phyloP scores from a whole-genome alignment of 1,284 basidiomycete species.

The Ustilago vetiveriae region DNA sequence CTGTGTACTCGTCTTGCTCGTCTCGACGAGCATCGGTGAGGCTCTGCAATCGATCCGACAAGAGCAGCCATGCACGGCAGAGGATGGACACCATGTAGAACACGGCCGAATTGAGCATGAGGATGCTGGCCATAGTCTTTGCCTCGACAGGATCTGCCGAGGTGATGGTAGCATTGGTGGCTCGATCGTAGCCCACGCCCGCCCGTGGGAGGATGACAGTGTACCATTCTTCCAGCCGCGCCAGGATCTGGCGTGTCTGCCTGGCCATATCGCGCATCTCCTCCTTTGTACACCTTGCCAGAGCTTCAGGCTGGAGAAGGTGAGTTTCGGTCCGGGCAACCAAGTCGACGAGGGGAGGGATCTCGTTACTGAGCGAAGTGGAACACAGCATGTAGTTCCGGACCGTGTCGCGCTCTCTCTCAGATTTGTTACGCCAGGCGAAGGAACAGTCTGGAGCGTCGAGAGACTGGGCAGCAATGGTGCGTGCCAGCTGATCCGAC shows the following conservation, averaged over 20 bases:
- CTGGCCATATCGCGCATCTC: conserved; percentile 31
- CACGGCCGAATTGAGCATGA: conserved; percentile 29
- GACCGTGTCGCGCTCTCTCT: conserved; percentile 10
- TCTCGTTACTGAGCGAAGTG: conserved; percentile 7
- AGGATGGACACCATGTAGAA: conserved; percentile 31
- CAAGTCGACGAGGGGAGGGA: conserved; percentile 16
- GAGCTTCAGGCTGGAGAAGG: conserved; percentile 19
- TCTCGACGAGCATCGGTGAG: conserved; percentile 8
- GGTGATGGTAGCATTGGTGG: conserved; percentile 10
- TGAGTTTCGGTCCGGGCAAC: conserved; percentile 14
- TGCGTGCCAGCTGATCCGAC: conserved; percentile 1
- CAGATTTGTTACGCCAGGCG: conserved; percentile 10
- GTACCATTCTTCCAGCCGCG: conserved; percentile 25
- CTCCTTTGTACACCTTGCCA: conserved; percentile 22
- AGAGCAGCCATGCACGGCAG: conserved; percentile 26
- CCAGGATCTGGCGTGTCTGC: conserved; percentile 20
- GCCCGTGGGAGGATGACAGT: conserved; percentile 6
- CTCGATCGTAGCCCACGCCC: conserved; percentile 11
- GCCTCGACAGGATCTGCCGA: conserved; percentile 8
- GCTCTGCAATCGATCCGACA: conserved; percentile 28
- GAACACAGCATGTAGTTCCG: conserved; percentile 6
- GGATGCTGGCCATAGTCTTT: conserved; percentile 13
- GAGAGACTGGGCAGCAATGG: conserved; percentile 2
- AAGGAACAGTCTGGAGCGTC: not conserved
- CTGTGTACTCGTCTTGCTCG: conserved; percentile 11